A percentile compares a stretch with the other conserved stretches of the same genome.
phyloP scores from a whole-genome alignment of 345 rosid genomes.

The Lepidium africanum region DNA sequence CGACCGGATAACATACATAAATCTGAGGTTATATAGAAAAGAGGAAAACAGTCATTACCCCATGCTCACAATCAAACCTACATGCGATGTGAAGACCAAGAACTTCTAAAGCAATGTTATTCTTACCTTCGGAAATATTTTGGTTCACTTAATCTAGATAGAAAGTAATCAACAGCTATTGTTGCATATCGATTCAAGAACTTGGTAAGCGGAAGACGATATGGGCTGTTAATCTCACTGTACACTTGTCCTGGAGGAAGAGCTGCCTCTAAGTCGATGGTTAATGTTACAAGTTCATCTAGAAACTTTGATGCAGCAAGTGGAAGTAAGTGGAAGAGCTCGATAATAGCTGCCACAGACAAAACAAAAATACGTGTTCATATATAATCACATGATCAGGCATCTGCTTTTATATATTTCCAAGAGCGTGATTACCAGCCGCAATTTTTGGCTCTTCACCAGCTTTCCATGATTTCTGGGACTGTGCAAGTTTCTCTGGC shows the following conservation, averaged over 20 bases:
- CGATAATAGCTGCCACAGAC: conserved; percentile 84
- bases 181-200: conserved; percentile 87
- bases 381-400: conserved; percentile 13
- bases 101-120: conserved; percentile 6
- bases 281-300: conserved; percentile 87
- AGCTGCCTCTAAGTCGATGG: conserved; percentile 85
- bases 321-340: conserved; percentile 97
- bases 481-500: conserved; percentile 94
- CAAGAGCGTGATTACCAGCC: conserved; percentile 48
- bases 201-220: conserved; percentile 91
- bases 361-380: conserved; percentile 10
- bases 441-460: conserved; percentile 99
- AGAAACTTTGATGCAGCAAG: conserved; percentile 90
- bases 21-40: conserved; percentile 40
- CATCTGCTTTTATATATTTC: background rate
- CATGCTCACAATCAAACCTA: background rate
- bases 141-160: conserved; percentile 77
- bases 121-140: conserved; percentile 85
- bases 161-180: conserved; percentile 97
- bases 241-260: conserved; percentile 80
- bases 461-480: conserved; percentile 87
- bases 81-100: background rate
- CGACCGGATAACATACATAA: conserved; percentile 83
- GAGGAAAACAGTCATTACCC: conserved; percentile 1
- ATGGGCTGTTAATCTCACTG: conserved; percentile 97